Base-by-base conservation (phyloP, 495 filamentous ascomycete genomes). In the Hypoxylon cercidicola region DNA sequence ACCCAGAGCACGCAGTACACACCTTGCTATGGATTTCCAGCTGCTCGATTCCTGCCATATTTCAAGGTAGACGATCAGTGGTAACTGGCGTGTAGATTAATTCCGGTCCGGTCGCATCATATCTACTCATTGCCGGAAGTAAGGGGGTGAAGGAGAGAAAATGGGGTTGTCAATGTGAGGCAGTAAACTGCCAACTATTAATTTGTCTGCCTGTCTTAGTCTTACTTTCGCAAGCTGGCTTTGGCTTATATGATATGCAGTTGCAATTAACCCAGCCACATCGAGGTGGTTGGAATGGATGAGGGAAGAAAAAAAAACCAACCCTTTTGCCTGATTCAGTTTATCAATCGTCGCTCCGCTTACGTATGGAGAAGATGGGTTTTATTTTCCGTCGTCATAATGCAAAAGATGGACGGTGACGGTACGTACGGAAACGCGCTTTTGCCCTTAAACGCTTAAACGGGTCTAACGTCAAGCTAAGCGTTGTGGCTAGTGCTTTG, bases 11-110 rank as follows among this genome's bases (percentile, higher is more conserved):
- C 28, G 30, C 34, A 49, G 3, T 16, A 66, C 84, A 61, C 83
- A 96, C 95, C 88, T 93, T 97, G 88, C 93, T 96, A 75, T 97
- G 95, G 62, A 99, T 90, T 76, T 97, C 95, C 63, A 99, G 80
- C 81, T 97, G 93, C 82, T 99, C 95, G 85, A 98, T 96, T 70
- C 91, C 92, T 41, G 91, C 92, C 91, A 96, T 96, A 23, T 62
- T 72, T 32, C 34, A 62, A 12, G 56, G 46, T n/a, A 45, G 34
- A 28, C 11, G 18, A 48, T 53, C 40, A 39, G 25, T 37, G 20
- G n/a, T 44, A 46, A 61, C 15, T 41, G 15, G 46, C 13, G 55
- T 23, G 35, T 41, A 43, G 18, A 46, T 30, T 20, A 7, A n/a
- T 43, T 43, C 7, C 21, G 49, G 19, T 46, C 4, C 28, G 57